Evolutionary conservation across 768 basidiomycete genomes (phyloP).

Genomic region (Mycena maculata): DNA sequence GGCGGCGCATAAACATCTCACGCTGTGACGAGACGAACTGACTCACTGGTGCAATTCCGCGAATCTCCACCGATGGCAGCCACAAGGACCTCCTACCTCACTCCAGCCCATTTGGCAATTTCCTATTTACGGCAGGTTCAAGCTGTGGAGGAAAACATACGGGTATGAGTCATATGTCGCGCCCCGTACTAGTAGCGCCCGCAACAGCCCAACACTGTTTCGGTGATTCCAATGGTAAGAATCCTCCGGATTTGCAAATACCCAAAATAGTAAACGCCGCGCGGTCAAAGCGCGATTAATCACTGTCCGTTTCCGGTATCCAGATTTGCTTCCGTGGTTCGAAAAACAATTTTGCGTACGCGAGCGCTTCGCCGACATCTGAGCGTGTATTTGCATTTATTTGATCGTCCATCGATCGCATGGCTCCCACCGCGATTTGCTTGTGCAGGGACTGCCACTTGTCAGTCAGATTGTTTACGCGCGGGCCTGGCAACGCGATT

Average conservation of each 20-base stretch:
- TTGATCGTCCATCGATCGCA: slow-evolving; percentile 6
- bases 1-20: slow-evolving; percentile 4
- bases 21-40: background rate
- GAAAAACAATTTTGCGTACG: background rate
- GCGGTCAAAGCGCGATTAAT: slow-evolving; percentile 28
- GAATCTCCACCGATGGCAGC: background rate
- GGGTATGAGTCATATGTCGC: too few relatives aligned
- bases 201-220: too few relatives aligned
- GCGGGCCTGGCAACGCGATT: background rate
- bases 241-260: background rate
- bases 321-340: background rate
- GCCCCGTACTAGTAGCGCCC: too few relatives aligned
- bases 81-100: too few relatives aligned
- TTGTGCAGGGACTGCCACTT: slow-evolving; percentile 5
- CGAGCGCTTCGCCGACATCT: slow-evolving; percentile 21
- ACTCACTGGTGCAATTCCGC: background rate
- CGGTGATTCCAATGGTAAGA: too few relatives aligned
- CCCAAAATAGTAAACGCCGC: slow-evolving; percentile 1
- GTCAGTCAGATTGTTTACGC: slow-evolving; percentile 1
- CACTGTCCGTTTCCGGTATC: slow-evolving; percentile 8
- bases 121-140: slow-evolving; percentile 22
- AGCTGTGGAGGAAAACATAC: background rate
- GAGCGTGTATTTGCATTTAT: slow-evolving; percentile 9
- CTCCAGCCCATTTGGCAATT: slow-evolving; percentile 23
- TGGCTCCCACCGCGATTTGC: background rate